Evolutionary conservation across 352 stramenopile genomes (phyloP).

Genomic region (Phytophthora hybrid): DNA sequence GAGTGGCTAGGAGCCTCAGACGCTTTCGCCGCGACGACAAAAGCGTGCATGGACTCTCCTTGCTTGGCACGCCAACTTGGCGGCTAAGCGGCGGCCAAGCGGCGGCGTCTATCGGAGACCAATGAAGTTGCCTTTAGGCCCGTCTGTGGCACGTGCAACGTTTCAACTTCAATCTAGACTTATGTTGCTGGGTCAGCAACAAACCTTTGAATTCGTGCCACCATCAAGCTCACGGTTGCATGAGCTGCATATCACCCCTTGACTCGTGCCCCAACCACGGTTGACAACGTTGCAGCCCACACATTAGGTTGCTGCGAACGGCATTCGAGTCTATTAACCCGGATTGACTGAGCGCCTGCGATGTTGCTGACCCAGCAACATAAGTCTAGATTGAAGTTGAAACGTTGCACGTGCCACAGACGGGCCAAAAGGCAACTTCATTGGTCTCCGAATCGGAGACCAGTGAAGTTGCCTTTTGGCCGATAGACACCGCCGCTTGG

Average conservation of each 20-base stretch:
- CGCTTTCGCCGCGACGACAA: no score
- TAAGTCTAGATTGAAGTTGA: not conserved
- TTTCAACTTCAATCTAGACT: not conserved
- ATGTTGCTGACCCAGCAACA: not conserved
- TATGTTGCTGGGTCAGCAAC: not conserved
- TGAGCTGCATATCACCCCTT: no score
- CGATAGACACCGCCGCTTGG: not conserved
- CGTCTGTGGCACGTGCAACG: not conserved
- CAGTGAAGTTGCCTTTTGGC: no score
- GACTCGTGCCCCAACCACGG: no score
- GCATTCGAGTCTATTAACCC: no score
- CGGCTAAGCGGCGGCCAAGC: not conserved
- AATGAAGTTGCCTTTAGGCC: not conserved
- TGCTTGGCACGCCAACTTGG: not conserved
- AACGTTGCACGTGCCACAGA: not conserved
- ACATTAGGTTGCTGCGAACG: no score
- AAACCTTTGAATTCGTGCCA: no score
- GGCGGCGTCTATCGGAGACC: not conserved
- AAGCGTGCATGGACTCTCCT: not conserved
- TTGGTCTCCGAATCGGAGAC: no score
- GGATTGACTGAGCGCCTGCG: no score
- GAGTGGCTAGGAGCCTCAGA: no score
- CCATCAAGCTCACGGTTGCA: no score
- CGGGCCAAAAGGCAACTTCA: not conserved
- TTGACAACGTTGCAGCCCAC: no score